A percentile compares a stretch with the other conserved stretches of the same genome.
These are phyloP conservation scores for Fusarium chaquense DNA, from an alignment of 2,329 filamentous ascomycete genomes.

Conservation along the genomic window DNA sequence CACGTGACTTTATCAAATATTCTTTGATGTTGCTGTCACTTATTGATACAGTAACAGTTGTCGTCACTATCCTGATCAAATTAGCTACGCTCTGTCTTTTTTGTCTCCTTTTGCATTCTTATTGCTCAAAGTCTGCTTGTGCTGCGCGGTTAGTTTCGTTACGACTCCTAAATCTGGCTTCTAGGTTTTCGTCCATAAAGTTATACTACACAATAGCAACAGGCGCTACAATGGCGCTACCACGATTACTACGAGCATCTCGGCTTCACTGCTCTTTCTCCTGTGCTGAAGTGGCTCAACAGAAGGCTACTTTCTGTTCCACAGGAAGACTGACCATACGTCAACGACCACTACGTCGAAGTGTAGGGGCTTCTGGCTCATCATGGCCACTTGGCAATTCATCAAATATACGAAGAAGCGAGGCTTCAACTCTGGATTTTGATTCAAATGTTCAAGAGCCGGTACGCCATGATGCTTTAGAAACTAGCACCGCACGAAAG, in stretches of 20 bases:
- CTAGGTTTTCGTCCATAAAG: background rate
- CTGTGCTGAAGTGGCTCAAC: background rate
- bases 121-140: background rate
- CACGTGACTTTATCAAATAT: conserved; percentile 22
- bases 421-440: too few species aligned
- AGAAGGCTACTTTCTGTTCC: conserved; percentile 11
- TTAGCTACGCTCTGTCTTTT: background rate
- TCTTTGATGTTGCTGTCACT: background rate
- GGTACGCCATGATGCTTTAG: too few species aligned
- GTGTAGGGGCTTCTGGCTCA: conserved; percentile 1
- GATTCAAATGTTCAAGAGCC: background rate
- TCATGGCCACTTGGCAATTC: background rate
- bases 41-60: background rate
- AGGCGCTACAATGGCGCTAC: conserved; percentile 8
- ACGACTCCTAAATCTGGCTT: background rate
- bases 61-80: background rate
- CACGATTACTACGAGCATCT: background rate
- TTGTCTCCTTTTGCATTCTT: background rate
- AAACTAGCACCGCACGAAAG: background rate
- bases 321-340: conserved; percentile 7
- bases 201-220: background rate
- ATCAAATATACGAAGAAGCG: background rate
- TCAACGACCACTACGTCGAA: conserved; percentile 17
- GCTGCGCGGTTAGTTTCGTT: background rate
- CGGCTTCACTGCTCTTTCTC: background rate